These are phyloP conservation scores for Mangifera indica DNA, from an alignment of 345 rosid genomes.

Conservation along the genomic window DNA sequence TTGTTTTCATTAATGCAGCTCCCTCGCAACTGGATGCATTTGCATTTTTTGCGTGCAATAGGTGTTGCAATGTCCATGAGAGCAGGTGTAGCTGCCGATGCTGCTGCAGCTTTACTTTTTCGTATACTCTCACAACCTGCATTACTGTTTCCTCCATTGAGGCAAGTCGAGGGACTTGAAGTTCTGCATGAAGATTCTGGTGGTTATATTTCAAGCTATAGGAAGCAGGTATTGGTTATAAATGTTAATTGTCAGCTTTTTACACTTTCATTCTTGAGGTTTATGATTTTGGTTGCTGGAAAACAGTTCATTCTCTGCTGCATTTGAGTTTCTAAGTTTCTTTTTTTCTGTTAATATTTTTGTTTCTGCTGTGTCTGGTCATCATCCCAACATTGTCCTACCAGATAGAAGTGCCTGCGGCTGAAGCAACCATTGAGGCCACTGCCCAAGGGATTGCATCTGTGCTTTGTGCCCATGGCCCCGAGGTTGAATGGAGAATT, in stretches of 20 bases:
- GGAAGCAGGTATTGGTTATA: conserved; percentile 64
- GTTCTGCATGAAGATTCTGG: conserved; percentile 68
- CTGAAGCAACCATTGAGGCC: conserved; percentile 98
- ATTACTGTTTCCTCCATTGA: conserved; percentile 87
- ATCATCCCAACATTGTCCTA: conserved; percentile 23
- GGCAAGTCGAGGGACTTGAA: conserved; percentile 89
- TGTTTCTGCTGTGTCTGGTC: conserved; percentile 17
- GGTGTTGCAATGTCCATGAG: conserved; percentile 99
- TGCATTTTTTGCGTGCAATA: conserved; percentile 97
- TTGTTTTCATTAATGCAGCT: conserved; percentile 56
- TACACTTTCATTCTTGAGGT: background rate
- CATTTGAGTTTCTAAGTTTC: background rate
- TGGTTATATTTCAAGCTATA: conserved; percentile 73
- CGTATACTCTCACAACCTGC: conserved; percentile 95
- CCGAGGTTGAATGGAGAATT: conserved; percentile 98
- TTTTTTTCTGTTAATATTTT: background rate
- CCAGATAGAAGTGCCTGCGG: conserved; percentile 93
- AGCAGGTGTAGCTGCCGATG: conserved; percentile 96
- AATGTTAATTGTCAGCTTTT: conserved; percentile 10
- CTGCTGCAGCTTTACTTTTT: conserved; percentile 96
- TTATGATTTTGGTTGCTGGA: conserved; percentile 4
- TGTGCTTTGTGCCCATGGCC: conserved; percentile 99
- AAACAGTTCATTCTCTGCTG: background rate
- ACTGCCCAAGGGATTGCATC: conserved; percentile 99
- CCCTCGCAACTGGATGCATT: conserved; percentile 98